phyloP scores from a whole-genome alignment of 1,284 basidiomycete species.

The Pseudozyma sp. region DNA sequence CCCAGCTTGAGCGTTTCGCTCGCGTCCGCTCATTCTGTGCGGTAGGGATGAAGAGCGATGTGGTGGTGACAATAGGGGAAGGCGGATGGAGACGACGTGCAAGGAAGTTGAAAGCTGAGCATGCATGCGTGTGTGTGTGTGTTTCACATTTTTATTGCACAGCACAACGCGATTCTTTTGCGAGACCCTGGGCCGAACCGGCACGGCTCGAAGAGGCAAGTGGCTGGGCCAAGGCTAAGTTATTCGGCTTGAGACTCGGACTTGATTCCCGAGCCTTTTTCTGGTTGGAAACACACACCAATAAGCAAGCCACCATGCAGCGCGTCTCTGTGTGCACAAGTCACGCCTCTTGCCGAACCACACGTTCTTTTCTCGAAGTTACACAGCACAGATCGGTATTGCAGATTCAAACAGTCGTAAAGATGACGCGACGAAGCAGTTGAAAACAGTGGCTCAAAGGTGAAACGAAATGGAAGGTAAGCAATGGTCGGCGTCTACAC shows the following conservation, averaged over 20 bases:
- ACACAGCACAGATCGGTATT: not conserved
- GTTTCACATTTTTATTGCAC: slow-evolving; percentile 6
- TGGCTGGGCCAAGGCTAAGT: too few relatives aligned
- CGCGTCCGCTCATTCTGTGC: slow-evolving; percentile 4
- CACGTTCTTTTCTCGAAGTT: not conserved
- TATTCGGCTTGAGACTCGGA: not conserved
- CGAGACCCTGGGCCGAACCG: not conserved
- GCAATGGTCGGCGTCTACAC: slow-evolving; percentile 14
- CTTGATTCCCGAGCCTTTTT: not conserved
- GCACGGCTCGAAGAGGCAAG: slow-evolving; percentile 1
- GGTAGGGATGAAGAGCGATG: not conserved
- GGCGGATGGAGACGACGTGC: not conserved
- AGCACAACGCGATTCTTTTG: not conserved
- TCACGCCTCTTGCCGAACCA: not conserved
- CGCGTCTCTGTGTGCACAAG: not conserved
- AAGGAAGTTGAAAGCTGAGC: not conserved
- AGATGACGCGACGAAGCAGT: too few relatives aligned
- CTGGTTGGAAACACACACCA: too few relatives aligned
- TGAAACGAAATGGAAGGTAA: not conserved
- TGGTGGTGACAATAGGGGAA: not conserved
- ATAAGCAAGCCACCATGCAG: not conserved
- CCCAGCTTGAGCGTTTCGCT: slow-evolving; percentile 13
- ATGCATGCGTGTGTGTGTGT: slow-evolving; percentile 5
- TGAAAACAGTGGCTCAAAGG: not conserved
- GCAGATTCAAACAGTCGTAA: too few relatives aligned